Conservation (phyloP, 2,329 filamentous ascomycete genomes). For the Talaromyces piceae region DNA sequence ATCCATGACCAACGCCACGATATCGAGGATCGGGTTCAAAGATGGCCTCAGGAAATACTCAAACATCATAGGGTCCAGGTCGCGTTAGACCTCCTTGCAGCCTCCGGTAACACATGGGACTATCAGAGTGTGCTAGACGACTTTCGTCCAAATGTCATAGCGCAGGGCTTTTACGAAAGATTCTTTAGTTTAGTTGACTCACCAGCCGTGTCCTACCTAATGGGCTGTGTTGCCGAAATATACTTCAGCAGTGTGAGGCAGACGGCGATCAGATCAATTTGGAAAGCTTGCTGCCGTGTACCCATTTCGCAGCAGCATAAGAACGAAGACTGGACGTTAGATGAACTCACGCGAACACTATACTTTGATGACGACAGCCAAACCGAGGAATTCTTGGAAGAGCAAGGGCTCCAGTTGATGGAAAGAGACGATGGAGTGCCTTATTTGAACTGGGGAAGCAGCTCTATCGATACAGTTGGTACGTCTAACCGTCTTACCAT, state of each 20-base stretch:
- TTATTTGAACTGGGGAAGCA: conserved; percentile 46
- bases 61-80: conserved; percentile 47
- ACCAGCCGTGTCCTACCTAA: conserved; percentile 50
- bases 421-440: conserved; percentile 38
- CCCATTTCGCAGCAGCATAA: conserved; percentile 41
- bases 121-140: conserved; percentile 46
- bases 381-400: conserved; percentile 46
- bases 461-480: conserved; percentile 42
- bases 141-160: conserved; percentile 44
- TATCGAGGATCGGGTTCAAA: conserved; percentile 52
- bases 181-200: conserved; percentile 54
- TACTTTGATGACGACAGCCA: conserved; percentile 51
- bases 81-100: conserved; percentile 51
- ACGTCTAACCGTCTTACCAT: conserved; percentile 18
- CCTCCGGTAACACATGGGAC: conserved; percentile 47
- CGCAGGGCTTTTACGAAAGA: conserved; percentile 50
- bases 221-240: conserved; percentile 58
- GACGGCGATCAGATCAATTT: conserved; percentile 48
- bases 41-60: conserved; percentile 45
- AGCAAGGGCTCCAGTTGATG: conserved; percentile 46
- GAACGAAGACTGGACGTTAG: conserved; percentile 51
- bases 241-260: conserved; percentile 54
- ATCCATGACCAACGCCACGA: conserved; percentile 47
- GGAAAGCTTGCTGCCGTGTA: conserved; percentile 44
- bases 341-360: conserved; percentile 45